Conservation (phyloP, 2,329 filamentous ascomycete species). For the Trichoderma endophyticum region DNA sequence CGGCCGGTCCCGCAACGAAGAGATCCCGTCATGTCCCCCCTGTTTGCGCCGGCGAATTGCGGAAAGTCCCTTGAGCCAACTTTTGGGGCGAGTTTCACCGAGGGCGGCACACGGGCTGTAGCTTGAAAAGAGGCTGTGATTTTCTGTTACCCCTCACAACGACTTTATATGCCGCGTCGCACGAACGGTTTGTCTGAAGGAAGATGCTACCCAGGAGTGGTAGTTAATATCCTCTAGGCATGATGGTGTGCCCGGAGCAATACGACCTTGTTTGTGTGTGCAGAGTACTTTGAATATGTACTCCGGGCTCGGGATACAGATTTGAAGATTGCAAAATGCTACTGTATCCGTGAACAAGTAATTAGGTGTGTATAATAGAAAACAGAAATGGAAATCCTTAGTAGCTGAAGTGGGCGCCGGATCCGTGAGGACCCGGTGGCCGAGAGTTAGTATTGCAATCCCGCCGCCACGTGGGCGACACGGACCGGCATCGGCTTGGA, state of each 20-base stretch:
- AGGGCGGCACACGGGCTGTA: neutral
- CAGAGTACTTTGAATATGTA: neutral
- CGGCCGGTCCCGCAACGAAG: neutral
- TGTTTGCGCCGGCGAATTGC: neutral
- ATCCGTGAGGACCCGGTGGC: neutral
- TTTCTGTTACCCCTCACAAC: neutral
- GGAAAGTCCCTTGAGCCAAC: neutral
- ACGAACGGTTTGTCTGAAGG: neutral
- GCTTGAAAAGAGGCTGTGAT: neutral
- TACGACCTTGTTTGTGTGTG: neutral
- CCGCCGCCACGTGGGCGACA: conserved; percentile 7
- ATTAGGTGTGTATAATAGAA: neutral
- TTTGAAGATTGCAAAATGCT: neutral
- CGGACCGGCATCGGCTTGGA: neutral
- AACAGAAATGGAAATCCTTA: neutral
- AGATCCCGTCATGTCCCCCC: neutral
- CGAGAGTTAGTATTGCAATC: neutral
- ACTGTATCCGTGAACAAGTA: neutral
- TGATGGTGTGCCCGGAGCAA: neutral
- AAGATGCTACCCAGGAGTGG: neutral
- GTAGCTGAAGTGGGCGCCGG: neutral
- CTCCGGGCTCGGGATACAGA: neutral
- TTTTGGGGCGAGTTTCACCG: conserved; percentile 4
- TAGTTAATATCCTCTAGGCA: neutral
- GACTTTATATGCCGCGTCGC: neutral